Percentiles rank a stretch among this genome's conserved stretches.
Evolutionary conservation across 2,329 filamentous ascomycete species (phyloP).

Genomic region (Microsporum ferrugineum): DNA sequence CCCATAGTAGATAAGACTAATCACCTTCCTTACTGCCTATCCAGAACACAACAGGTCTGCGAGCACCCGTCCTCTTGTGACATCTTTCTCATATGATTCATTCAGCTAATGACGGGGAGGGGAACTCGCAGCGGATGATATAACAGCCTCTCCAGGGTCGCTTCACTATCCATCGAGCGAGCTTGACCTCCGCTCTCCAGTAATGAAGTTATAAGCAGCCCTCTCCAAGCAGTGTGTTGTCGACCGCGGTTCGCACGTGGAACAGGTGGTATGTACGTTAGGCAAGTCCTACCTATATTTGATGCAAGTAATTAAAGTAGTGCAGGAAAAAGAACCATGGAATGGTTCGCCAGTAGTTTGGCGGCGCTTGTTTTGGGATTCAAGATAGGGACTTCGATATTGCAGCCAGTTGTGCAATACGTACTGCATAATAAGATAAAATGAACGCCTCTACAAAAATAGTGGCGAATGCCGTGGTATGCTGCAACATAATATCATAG

Average conservation of each 20-base stretch:
- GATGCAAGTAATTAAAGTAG: constrained; percentile 3
- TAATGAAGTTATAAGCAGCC: background rate
- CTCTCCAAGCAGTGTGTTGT: background rate
- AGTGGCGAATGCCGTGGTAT: background rate
- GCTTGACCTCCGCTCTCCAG: background rate
- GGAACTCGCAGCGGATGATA: background rate
- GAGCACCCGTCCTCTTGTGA: background rate
- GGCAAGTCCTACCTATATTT: background rate
- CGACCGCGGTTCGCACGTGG: constrained; percentile 3
- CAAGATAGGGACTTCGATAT: background rate
- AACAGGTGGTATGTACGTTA: constrained; percentile 3
- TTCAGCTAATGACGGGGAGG: background rate
- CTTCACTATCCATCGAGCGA: background rate
- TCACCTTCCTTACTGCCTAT: background rate
- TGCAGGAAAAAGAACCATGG: background rate
- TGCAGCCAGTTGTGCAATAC: background rate
- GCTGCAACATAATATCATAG: background rate
- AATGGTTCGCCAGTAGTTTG: background rate
- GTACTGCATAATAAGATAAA: background rate
- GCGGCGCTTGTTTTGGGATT: background rate
- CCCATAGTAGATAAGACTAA: background rate
- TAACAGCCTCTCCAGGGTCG: background rate
- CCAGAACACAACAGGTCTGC: background rate
- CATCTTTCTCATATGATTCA: constrained; percentile 3
- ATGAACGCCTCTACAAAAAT: background rate